These are phyloP conservation scores for Glonium stellatum DNA, from an alignment of 495 filamentous ascomycete species.

Conservation along the genomic window DNA sequence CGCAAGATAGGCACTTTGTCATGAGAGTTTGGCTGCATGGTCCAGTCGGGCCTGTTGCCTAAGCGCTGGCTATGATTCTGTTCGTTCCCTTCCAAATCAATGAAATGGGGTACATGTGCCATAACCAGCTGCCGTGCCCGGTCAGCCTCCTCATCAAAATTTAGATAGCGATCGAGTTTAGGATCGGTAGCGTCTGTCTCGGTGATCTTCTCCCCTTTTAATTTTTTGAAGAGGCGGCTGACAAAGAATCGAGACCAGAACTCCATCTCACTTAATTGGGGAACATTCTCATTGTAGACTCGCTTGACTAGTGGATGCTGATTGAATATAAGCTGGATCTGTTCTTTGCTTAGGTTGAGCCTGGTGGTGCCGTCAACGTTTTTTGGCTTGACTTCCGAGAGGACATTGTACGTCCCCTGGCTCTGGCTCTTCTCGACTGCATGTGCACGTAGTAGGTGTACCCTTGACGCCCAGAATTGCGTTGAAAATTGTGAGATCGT, in stretches of 20 bases:
- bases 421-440: constrained; percentile 81
- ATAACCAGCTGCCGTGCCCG: constrained; percentile 46
- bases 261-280: constrained; percentile 65
- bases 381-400: constrained; percentile 79
- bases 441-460: constrained; percentile 79
- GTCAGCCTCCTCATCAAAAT: constrained; percentile 48
- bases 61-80: constrained; percentile 70
- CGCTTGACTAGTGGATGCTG: constrained; percentile 87
- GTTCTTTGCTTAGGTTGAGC: constrained; percentile 82
- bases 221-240: constrained; percentile 79
- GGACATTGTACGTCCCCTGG: constrained; percentile 82
- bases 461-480: constrained; percentile 87
- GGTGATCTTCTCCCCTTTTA: constrained; percentile 78
- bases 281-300: constrained; percentile 90
- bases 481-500: constrained; percentile 67
- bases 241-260: constrained; percentile 94
- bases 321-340: constrained; percentile 84
- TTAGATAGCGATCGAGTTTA: constrained; percentile 77
- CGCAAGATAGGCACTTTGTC: constrained; percentile 75
- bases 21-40: constrained; percentile 66
- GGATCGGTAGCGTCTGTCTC: constrained; percentile 66
- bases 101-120: constrained; percentile 69
- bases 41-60: constrained; percentile 78
- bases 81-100: constrained; percentile 90
- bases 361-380: constrained; percentile 68